phyloP scores from a whole-genome alignment of 805 yeast species.

The Candida orba region DNA sequence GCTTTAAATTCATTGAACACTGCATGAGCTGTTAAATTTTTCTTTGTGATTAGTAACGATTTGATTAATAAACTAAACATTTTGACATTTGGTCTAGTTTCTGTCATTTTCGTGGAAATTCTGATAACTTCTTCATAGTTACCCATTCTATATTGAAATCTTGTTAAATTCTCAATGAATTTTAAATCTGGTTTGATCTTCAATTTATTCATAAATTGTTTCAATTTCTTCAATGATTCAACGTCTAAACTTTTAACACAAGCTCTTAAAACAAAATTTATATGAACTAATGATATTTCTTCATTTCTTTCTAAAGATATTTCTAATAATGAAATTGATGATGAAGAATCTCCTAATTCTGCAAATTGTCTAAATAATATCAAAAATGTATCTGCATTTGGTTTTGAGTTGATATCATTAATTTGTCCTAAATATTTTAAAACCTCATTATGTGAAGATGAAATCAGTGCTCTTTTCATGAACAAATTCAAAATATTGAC shows the following conservation, averaged over 20 bases:
- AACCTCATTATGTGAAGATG: background rate
- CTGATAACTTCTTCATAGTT: slow-evolving; percentile 10
- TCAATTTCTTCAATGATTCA: slow-evolving; percentile 7
- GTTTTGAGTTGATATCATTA: slow-evolving; percentile 4
- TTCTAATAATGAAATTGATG: slow-evolving; percentile 13
- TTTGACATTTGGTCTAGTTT: slow-evolving; percentile 1
- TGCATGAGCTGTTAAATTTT: slow-evolving; percentile 10
- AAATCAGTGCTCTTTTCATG: slow-evolving; percentile 1
- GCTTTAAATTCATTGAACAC: slow-evolving; percentile 1
- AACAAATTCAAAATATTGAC: slow-evolving; percentile 3
- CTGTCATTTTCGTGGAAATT: slow-evolving; percentile 1
- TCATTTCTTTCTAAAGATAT: slow-evolving; percentile 7
- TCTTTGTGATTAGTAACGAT: slow-evolving; percentile 8
- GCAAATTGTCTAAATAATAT: slow-evolving; percentile 16
- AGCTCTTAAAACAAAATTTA: slow-evolving; percentile 8
- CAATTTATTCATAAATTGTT: slow-evolving; percentile 8
- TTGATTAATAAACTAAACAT: slow-evolving; percentile 13
- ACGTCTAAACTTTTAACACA: slow-evolving; percentile 11
- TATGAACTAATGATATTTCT: background rate
- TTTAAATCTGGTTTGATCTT: slow-evolving; percentile 9
- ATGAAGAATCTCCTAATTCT: slow-evolving; percentile 14
- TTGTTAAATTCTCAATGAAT: slow-evolving; percentile 13
- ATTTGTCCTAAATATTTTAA: slow-evolving; percentile 2
- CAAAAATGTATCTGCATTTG: slow-evolving; percentile 12
- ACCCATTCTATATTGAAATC: slow-evolving; percentile 7